phyloP scores from a whole-genome alignment of 345 rosid species.

The Cardamine occulta region DNA sequence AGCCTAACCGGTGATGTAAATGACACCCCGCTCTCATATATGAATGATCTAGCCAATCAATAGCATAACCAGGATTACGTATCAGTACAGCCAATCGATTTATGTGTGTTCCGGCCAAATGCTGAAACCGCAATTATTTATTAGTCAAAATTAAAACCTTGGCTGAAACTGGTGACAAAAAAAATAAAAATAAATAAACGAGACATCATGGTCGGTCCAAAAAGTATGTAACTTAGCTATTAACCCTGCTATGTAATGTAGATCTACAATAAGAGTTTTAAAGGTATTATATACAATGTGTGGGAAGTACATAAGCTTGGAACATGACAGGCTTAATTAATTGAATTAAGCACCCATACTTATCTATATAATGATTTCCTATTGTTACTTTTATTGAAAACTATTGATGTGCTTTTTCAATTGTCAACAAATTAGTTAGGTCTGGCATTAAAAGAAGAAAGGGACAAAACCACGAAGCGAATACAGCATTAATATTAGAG shows the following conservation, averaged over 20 bases:
- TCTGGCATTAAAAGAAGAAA: constrained; percentile 36
- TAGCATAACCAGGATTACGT: background rate
- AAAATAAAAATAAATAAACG: too few relatives aligned
- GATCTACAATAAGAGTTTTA: background rate
- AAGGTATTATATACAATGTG: background rate
- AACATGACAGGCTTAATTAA: background rate
- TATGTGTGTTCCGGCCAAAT: background rate
- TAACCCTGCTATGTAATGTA: background rate
- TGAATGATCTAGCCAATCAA: too few relatives aligned
- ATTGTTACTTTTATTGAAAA: background rate
- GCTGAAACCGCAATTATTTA: background rate
- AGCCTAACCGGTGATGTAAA: background rate
- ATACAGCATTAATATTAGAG: constrained; percentile 18
- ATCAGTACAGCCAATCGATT: background rate
- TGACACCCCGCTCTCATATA: background rate
- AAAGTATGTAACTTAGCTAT: constrained; percentile 7
- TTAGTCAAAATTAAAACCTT: background rate
- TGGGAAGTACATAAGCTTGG: constrained; percentile 10
- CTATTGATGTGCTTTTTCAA: background rate
- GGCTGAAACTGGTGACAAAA: too few relatives aligned
- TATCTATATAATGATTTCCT: background rate
- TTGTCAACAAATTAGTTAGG: constrained; percentile 40
- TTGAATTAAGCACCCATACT: constrained; percentile 15
- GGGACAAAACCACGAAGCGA: constrained; percentile 32
- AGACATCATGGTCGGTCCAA: constrained; percentile 22